Conservation (phyloP, 345 rosid species). For the Eucalyptus caleyi region DNA sequence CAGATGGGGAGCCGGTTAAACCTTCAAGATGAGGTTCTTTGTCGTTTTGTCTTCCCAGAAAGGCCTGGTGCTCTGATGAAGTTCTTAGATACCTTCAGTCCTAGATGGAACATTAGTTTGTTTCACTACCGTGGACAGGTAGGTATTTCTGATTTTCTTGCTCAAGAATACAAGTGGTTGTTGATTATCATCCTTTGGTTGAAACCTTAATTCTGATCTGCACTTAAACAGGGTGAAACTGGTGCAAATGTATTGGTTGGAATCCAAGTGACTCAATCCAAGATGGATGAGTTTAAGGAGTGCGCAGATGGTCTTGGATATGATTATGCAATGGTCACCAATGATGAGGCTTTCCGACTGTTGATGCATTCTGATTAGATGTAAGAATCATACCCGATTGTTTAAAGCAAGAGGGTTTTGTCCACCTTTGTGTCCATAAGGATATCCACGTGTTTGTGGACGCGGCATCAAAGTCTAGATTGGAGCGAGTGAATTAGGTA, state of each 20-base stretch:
- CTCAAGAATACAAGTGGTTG: not conserved
- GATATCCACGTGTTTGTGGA: not conserved
- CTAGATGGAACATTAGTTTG: conserved; percentile 89
- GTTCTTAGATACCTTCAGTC: conserved; percentile 88
- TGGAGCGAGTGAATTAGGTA: not conserved
- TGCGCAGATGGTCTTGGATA: conserved; percentile 54
- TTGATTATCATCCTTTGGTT: not conserved
- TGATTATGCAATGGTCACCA: conserved; percentile 60
- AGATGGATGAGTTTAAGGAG: conserved; percentile 51
- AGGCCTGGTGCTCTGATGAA: conserved; percentile 93
- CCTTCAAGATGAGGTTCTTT: conserved; percentile 69
- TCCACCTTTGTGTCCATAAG: not conserved
- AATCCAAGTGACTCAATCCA: conserved; percentile 40
- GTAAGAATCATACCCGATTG: not conserved
- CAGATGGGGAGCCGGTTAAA: conserved; percentile 87
- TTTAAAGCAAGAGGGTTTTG: not conserved
- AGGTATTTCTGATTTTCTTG: not conserved
- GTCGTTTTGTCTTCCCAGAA: conserved; percentile 82
- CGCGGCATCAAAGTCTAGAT: not conserved
- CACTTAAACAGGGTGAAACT: conserved; percentile 61
- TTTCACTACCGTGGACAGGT: conserved; percentile 95
- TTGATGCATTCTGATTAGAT: conserved; percentile 45
- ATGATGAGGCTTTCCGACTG: conserved; percentile 48
- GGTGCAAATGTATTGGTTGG: conserved; percentile 95
- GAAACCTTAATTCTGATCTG: not conserved